A percentile compares a stretch with the other conserved stretches of the same genome.
Evolutionary conservation across 768 basidiomycete species (phyloP).

Genomic region (Termitomyces sp.): DNA sequence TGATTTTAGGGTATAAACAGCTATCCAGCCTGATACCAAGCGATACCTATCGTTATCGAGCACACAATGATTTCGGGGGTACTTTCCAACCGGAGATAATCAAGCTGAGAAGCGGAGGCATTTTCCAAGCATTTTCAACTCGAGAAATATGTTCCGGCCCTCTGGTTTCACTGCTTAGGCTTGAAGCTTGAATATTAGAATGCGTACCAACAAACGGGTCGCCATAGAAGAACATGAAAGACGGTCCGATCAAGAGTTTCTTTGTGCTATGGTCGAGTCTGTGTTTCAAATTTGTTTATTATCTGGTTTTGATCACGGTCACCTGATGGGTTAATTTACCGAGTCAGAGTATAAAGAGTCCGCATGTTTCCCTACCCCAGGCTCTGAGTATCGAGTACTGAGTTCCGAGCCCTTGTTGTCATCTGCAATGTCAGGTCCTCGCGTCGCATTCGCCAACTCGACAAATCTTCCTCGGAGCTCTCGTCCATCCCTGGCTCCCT

Average conservation of each 20-base stretch:
- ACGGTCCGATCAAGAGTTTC: not conserved
- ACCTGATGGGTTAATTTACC: slow-evolving; percentile 10
- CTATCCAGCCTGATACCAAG: not conserved
- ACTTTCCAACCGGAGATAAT: slow-evolving; percentile 1
- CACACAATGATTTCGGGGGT: not conserved
- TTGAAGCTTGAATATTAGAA: not conserved
- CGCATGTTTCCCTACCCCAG: slow-evolving; percentile 13
- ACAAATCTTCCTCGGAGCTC: slow-evolving; percentile 16
- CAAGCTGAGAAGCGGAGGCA: not conserved
- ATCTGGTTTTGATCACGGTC: slow-evolving; percentile 12
- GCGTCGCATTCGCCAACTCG: slow-evolving; percentile 18
- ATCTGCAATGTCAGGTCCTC: slow-evolving; percentile 16
- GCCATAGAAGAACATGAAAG: not conserved
- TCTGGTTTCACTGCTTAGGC: not conserved
- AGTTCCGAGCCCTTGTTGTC: slow-evolving; percentile 13
- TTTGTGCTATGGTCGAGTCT: not conserved
- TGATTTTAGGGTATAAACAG: not conserved
- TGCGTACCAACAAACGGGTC: not conserved
- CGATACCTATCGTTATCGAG: not conserved
- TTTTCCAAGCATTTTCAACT: not conserved
- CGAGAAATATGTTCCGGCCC: not conserved
- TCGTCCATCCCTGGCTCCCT: slow-evolving; percentile 8
- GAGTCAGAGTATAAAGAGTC: slow-evolving; percentile 10
- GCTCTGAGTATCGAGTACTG: slow-evolving; percentile 2
- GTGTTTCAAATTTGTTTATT: not conserved